These are phyloP conservation scores for Leccinum angustisporum DNA, from an alignment of 1,284 basidiomycete species.

Conservation along the genomic window DNA sequence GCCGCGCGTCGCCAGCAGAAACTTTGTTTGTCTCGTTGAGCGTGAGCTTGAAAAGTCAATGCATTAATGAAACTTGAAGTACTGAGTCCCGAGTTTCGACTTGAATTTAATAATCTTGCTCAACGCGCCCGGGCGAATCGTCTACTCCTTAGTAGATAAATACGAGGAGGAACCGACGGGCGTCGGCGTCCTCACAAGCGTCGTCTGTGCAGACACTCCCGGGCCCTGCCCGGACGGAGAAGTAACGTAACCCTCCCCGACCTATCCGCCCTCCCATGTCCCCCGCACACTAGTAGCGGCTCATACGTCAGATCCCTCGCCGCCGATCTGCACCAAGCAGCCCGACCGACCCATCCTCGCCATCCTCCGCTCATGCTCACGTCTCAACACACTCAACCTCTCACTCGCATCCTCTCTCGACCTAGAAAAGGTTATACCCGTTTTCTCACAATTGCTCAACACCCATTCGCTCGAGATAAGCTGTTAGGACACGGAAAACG, in stretches of 20 bases:
- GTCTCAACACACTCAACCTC: conserved; percentile 52
- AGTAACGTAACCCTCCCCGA: conserved; percentile 48
- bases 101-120: too few species aligned
- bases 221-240: conserved; percentile 9
- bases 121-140: neutral
- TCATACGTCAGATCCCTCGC: conserved; percentile 55
- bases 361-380: conserved; percentile 49
- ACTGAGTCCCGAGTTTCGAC: too few species aligned
- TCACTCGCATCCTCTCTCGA: conserved; percentile 53
- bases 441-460: conserved; percentile 51
- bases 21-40: too few species aligned
- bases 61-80: too few species aligned
- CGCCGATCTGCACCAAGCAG: conserved; percentile 45
- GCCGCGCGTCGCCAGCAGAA: too few species aligned
- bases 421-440: conserved; percentile 45
- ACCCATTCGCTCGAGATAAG: conserved; percentile 48
- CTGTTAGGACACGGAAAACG: conserved; percentile 53
- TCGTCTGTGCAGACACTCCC: neutral
- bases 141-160: neutral
- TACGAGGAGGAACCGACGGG: conserved; percentile 9
- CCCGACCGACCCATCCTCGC: conserved; percentile 48
- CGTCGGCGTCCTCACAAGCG: neutral
- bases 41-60: too few species aligned
- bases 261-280: conserved; percentile 50
- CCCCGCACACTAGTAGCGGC: conserved; percentile 47